A percentile compares a stretch with the other conserved stretches of the same genome.
Evolutionary conservation across 345 rosid species (phyloP).

Genomic region (Populus tremula): DNA sequence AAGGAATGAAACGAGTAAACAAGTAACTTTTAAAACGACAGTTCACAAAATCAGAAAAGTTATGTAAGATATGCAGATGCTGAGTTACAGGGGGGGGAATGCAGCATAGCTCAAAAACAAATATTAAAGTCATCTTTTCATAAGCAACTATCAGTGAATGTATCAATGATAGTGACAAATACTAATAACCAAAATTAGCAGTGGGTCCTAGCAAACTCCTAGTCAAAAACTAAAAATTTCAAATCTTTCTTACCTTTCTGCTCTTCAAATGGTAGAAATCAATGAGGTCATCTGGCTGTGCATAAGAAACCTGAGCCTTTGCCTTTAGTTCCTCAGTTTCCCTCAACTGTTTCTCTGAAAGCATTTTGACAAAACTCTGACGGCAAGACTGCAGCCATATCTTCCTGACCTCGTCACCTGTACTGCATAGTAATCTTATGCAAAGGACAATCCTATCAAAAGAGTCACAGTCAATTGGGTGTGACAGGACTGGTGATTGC

Average conservation of each 20-base stretch:
- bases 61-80: background rate
- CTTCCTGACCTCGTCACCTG: constrained; percentile 73
- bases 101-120: background rate
- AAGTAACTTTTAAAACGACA: background rate
- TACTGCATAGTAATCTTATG: constrained; percentile 73
- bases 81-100: background rate
- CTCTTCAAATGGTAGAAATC: constrained; percentile 98
- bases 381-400: constrained; percentile 92
- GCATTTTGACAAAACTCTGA: constrained; percentile 92
- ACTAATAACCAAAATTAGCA: background rate
- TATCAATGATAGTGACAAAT: background rate
- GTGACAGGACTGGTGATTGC: constrained; percentile 78
- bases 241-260: constrained; percentile 60
- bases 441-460: constrained; percentile 81
- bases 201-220: background rate
- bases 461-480: constrained; percentile 92
- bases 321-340: constrained; percentile 90
- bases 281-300: constrained; percentile 97
- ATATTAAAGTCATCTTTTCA: background rate
- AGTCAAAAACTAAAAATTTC: background rate
- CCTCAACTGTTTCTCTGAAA: constrained; percentile 80
- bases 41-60: background rate
- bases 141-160: background rate
- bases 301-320: constrained; percentile 84
- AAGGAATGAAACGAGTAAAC: background rate